Evolutionary conservation across 148 eudicot genomes (phyloP).

Genomic region (Fallopia convolvulus): DNA sequence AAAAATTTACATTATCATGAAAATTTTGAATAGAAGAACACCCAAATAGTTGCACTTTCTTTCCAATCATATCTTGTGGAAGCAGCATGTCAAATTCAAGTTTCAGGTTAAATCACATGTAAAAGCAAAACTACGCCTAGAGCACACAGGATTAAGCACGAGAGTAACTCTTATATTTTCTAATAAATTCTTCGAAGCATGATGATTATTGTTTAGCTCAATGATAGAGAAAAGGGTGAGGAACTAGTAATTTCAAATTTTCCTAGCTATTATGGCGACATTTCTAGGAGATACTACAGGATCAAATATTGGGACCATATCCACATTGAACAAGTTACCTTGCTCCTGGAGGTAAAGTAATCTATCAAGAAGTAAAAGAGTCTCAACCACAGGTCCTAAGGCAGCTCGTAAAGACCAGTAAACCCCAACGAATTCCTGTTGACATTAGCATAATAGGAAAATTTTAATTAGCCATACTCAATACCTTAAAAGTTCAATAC

Average conservation of each 20-base stretch:
- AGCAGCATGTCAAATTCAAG: neutral
- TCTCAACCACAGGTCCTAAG: constrained; percentile 79
- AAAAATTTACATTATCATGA: neutral
- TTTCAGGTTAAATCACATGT: neutral
- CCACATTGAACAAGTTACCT: constrained; percentile 34
- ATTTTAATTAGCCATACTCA: neutral
- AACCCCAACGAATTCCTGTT: constrained; percentile 83
- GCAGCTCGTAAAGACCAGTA: constrained; percentile 94
- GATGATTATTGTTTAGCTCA: neutral
- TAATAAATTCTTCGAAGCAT: neutral
- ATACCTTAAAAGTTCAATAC: neutral
- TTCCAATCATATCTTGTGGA: neutral
- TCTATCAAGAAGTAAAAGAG: constrained; percentile 77
- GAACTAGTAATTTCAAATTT: constrained; percentile 12
- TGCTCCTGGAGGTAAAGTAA: constrained; percentile 84
- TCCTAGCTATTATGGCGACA: constrained; percentile 69
- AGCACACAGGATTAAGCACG: neutral
- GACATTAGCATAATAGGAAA: constrained; percentile 5
- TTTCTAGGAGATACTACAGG: constrained; percentile 82
- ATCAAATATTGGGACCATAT: constrained; percentile 68
- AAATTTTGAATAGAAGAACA: neutral
- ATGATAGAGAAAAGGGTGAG: too few species aligned
- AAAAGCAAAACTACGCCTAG: neutral
- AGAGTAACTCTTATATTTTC: neutral
- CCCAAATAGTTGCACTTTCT: neutral